phyloP scores from a whole-genome alignment of 179 eudicot genomes.

The Carnegiea gigantea region DNA sequence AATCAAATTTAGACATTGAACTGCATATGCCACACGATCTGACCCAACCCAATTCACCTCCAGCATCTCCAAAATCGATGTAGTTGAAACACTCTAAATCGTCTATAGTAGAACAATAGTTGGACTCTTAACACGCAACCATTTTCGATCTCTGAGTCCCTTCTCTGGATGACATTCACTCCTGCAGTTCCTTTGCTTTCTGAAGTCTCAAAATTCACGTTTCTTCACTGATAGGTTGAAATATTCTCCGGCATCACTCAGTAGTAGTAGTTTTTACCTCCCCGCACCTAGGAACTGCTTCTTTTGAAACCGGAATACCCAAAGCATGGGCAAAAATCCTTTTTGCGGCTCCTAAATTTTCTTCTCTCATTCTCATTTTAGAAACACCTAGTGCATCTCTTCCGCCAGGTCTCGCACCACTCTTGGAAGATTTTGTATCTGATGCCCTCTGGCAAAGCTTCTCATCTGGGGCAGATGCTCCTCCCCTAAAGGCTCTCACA shows the following conservation, averaged over 20 bases:
- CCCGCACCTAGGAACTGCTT: conserved; percentile 25
- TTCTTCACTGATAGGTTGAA: not conserved
- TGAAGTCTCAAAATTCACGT: not conserved
- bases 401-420: conserved; percentile 20
- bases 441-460: conserved; percentile 17
- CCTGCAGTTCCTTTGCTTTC: conserved; percentile 4
- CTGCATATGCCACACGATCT: not conserved
- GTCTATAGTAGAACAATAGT: not conserved
- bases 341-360: conserved; percentile 88
- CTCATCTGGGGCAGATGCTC: conserved; percentile 16
- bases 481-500: conserved; percentile 11
- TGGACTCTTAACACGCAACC: not conserved
- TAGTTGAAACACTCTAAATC: not conserved
- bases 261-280: conserved; percentile 15
- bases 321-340: conserved; percentile 89
- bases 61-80: not conserved
- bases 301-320: conserved; percentile 51
- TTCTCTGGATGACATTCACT: not conserved
- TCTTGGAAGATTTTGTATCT: conserved; percentile 16
- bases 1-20: not conserved
- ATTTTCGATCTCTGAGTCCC: not conserved
- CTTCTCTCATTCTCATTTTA: conserved; percentile 45
- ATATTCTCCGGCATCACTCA: conserved; percentile 11
- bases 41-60: not conserved
- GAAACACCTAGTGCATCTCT: conserved; percentile 31